A percentile compares a stretch with the other conserved stretches of the same genome.
These are phyloP conservation scores for Hypsizygus marmoreus DNA, from an alignment of 768 basidiomycete genomes.

Conservation along the genomic window DNA sequence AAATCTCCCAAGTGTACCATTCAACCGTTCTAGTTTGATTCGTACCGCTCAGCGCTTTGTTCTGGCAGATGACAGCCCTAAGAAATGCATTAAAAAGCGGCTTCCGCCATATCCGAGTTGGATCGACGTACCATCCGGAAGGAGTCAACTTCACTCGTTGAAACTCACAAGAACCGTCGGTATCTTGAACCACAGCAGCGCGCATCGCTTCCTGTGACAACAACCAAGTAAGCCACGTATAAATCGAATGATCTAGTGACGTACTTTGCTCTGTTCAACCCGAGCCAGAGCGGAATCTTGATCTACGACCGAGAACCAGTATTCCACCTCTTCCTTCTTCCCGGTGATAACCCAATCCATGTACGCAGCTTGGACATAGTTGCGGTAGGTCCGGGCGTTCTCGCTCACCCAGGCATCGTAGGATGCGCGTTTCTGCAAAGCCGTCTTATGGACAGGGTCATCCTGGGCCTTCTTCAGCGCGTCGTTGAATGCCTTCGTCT, in stretches of 20 bases:
- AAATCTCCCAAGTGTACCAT: conserved; percentile 6
- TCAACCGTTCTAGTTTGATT: conserved; percentile 4
- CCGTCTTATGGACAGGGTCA: not conserved
- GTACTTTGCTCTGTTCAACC: conserved; percentile 8
- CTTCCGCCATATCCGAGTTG: no score
- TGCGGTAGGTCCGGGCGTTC: conserved; percentile 8
- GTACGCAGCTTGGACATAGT: conserved; percentile 7
- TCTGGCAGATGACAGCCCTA: conserved; percentile 9
- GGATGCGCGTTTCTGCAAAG: not conserved
- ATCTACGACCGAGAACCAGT: conserved; percentile 10
- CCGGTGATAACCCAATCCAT: conserved; percentile 12
- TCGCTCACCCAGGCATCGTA: conserved; percentile 9
- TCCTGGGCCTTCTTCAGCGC: conserved; percentile 1
- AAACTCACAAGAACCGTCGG: conserved; percentile 7
- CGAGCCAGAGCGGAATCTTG: conserved; percentile 9
- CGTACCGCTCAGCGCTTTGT: conserved; percentile 2
- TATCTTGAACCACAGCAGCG: conserved; percentile 2
- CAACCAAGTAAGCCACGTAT: not conserved
- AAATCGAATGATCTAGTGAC: not conserved
- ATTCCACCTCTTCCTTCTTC: conserved; percentile 10
- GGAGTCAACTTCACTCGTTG: conserved; percentile 4
- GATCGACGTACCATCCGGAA: conserved; percentile 1
- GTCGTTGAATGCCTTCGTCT: conserved; percentile 5
- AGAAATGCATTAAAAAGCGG: not conserved
- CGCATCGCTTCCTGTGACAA: conserved; percentile 7